Percentiles rank a stretch among this genome's conserved stretches.
phyloP scores from a whole-genome alignment of 176 grass and related monocot species.

The Oryza punctata region DNA sequence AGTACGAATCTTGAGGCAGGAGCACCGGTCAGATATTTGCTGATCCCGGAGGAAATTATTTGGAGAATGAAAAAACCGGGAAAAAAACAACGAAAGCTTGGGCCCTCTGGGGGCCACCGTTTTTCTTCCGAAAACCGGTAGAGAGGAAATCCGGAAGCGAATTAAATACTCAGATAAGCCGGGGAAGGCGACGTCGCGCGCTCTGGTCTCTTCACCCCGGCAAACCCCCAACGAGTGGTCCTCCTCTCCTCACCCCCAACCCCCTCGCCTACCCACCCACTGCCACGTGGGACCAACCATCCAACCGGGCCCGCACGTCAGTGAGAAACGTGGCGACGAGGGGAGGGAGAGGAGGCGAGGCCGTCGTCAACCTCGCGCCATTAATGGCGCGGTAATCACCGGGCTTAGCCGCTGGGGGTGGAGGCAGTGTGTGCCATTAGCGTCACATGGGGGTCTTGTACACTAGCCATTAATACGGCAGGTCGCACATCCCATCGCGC shows the following conservation, averaged over 20 bases:
- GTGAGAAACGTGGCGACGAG: background rate
- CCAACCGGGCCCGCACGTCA: accelerated
- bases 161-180: slow-evolving; percentile 47
- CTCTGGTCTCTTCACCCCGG: slow-evolving; percentile 50
- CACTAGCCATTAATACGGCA: slow-evolving; percentile 51
- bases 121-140: background rate
- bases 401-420: background rate
- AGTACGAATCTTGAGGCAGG: background rate
- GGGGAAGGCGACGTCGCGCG: slow-evolving; percentile 53
- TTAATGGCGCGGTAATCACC: slow-evolving; percentile 51
- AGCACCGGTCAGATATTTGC: background rate
- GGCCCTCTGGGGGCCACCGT: background rate
- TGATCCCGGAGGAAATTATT: background rate
- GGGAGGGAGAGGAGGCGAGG: background rate
- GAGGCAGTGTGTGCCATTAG: slow-evolving; percentile 3
- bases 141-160: background rate
- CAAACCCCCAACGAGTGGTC: slow-evolving; percentile 31
- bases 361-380: slow-evolving; percentile 36
- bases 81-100: background rate
- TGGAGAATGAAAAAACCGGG: background rate
- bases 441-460: slow-evolving; percentile 37
- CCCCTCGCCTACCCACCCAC: background rate
- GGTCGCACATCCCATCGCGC: slow-evolving; percentile 52
- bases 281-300: accelerated
- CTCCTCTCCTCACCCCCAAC: background rate